phyloP scores from a whole-genome alignment of 192 early-diverging fungal genomes.

The Coemansia sp. region DNA sequence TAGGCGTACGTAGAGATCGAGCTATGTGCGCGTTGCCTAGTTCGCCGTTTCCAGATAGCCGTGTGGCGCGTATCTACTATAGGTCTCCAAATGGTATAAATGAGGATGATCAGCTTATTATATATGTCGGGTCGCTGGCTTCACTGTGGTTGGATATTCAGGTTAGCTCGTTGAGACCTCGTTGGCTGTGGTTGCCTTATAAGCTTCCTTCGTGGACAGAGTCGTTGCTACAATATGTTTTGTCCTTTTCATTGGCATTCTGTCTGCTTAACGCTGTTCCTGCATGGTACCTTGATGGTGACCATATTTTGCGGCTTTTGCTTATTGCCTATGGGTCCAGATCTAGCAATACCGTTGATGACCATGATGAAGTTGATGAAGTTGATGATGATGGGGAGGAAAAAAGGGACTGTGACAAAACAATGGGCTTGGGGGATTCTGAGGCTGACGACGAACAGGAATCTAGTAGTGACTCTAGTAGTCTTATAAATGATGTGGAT shows the following conservation, averaged over 20 bases:
- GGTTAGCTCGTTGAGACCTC: slow-evolving; percentile 34
- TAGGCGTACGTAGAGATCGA: background rate
- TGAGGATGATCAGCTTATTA: slow-evolving; percentile 2
- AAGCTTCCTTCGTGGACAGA: slow-evolving; percentile 25
- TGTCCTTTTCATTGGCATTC: slow-evolving; percentile 44
- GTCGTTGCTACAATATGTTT: slow-evolving; percentile 31
- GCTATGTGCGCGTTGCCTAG: slow-evolving; percentile 34
- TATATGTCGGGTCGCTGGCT: slow-evolving; percentile 30
- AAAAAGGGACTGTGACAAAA: too few relatives aligned
- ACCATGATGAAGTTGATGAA: background rate
- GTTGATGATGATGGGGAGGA: too few relatives aligned
- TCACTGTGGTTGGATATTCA: slow-evolving; percentile 41
- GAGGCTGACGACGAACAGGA: background rate
- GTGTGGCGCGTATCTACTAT: slow-evolving; percentile 40
- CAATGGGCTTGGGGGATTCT: background rate
- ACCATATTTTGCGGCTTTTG: slow-evolving; percentile 23
- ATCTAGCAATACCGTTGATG: background rate
- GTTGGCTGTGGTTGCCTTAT: slow-evolving; percentile 15
- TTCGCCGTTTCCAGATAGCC: slow-evolving; percentile 22
- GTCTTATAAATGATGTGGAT: too few relatives aligned
- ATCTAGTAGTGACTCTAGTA: background rate
- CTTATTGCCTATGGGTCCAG: slow-evolving; percentile 6
- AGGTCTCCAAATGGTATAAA: background rate
- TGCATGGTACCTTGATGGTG: slow-evolving; percentile 40
- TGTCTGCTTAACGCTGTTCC: slow-evolving; percentile 42